Evolutionary conservation across 1,139 yeast genomes (phyloP), one percentile per base, ranked within the genome.

Genomic region (Saccharomycopsis hybrid): DNA sequence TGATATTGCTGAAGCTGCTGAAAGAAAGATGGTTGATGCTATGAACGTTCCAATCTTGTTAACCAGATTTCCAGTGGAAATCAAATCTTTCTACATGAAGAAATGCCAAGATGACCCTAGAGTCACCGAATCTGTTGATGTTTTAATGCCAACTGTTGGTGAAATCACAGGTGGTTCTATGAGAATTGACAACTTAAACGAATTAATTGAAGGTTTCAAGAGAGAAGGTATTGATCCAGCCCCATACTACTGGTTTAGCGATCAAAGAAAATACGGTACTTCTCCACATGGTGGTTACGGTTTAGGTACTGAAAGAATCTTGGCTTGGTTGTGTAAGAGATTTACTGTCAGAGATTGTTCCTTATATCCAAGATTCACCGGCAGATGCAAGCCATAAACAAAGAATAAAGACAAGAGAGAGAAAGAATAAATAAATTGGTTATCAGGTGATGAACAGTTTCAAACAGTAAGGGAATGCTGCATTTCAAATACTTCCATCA

Each of bases 281-380:
- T 87, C 88, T 71, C 97, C 97, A 46, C 98, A 92, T 65, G 99
- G 99, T 68, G 99, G 99, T 59, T 92, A 92, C 71, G 99, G 99
- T 62, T 71, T 92, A 58, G 99, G 99, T 59, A 87, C 97, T 47
- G 99, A 92, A 74, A 86, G 99, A 72, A 87, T 92, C 62, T 76
- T 92, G 60, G 98, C 98, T 38, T 92, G 98, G 98, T 77, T 92
- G 66, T 89, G 97, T 73, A 85, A 90, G 77, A 79, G 98, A 70
- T 92, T 82, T 74, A 94, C 98, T 39, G 97, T 92, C 56, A 85
- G 97, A 74, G 98, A 92, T 68, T 92, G 98, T 70, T 85, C 96
- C 36, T 77, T 94, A 70, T 92, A 92, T 69, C 99, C 99, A 59
- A 86, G 99, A 73, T 92, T 87, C 76, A 77, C 95, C 53, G 98